Conservation (phyloP, 495 filamentous ascomycete genomes). For the Tuber melanosporum region DNA sequence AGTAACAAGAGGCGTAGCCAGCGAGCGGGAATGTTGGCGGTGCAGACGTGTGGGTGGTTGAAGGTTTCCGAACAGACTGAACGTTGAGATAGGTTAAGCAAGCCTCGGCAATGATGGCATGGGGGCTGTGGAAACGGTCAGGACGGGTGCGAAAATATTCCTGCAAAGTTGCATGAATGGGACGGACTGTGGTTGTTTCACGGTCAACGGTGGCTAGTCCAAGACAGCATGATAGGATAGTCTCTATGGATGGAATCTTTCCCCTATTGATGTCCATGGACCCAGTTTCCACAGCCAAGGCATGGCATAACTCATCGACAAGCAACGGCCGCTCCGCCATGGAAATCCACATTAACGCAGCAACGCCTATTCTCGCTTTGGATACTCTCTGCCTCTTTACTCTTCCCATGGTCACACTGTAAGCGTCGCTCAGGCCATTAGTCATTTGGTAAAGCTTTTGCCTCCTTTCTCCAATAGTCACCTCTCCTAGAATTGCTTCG, state of each 20-base stretch:
- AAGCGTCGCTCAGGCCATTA: background rate
- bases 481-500: too few species aligned
- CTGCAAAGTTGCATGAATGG: background rate
- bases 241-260: background rate
- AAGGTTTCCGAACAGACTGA: background rate
- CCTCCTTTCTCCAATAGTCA: background rate
- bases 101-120: background rate
- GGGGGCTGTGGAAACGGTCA: background rate
- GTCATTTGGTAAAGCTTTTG: background rate
- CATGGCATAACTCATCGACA: background rate
- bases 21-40: background rate
- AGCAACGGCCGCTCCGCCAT: background rate
- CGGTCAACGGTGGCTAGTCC: background rate
- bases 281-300: background rate
- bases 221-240: background rate
- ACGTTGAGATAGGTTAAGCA: background rate
- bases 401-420: background rate
- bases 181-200: background rate
- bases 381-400: background rate
- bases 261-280: background rate
- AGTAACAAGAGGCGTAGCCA: background rate
- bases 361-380: background rate
- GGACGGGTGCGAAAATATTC: background rate
- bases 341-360: background rate
- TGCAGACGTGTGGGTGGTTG: background rate